These are phyloP conservation scores for Geranium incanum DNA, from an alignment of 441 rosid genomes.

Conservation along the genomic window DNA sequence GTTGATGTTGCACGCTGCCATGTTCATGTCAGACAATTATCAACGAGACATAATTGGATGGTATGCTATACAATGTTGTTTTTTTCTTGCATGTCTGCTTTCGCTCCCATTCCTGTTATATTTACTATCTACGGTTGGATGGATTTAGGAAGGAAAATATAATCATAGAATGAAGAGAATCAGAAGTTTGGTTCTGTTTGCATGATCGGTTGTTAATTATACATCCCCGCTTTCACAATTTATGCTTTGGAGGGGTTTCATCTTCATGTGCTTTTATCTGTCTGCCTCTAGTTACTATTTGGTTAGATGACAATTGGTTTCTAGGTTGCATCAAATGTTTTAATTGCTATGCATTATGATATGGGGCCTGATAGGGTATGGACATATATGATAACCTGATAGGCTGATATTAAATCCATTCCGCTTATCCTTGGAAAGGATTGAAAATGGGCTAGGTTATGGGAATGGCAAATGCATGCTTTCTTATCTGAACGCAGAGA, in stretches of 20 bases:
- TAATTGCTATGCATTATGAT: not conserved
- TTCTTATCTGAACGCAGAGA: not conserved
- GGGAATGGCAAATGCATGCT: not conserved
- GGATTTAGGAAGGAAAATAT: not conserved
- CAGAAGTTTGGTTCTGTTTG: not conserved
- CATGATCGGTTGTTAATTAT: not conserved
- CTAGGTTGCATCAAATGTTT: not conserved
- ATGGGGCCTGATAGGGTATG: not conserved
- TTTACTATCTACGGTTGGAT: not conserved
- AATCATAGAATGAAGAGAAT: not conserved
- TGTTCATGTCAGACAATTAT: constrained; percentile 1
- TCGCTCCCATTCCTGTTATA: not conserved
- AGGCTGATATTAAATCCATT: not conserved
- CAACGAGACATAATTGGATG: not conserved
- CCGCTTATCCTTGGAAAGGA: not conserved
- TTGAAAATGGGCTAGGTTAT: not conserved
- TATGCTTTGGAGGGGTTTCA: not conserved
- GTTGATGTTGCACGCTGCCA: not conserved
- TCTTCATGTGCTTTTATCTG: not conserved
- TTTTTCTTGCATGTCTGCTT: not conserved
- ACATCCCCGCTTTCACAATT: not conserved
- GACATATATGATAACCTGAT: not conserved
- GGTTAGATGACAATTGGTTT: not conserved
- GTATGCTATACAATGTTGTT: not conserved
- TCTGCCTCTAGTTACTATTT: not conserved